Evolutionary conservation across 257 asterid genomes (phyloP), one percentile per base, ranked within the genome.

Genomic region (Paraleonurus japonicus): DNA sequence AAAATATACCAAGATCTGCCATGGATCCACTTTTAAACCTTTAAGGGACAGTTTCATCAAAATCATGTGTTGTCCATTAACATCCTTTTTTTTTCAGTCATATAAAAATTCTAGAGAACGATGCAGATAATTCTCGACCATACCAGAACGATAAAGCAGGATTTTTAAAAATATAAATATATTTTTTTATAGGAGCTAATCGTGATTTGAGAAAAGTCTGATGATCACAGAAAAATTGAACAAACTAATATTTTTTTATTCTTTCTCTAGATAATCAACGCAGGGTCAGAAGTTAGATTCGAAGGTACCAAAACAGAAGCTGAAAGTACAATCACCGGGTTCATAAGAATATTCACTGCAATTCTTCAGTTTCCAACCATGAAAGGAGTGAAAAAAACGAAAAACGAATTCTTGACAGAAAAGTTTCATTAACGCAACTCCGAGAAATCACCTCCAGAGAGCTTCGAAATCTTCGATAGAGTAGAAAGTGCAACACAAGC

Each of bases 371-470:
- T 66, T 61, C 58, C 47, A 63, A 22, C 27, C 28, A 24, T 11
- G 26, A 67, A 17, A 22, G 17, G 5, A 55, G 15, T 7, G 45
- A 23, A 59, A n/a, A 43, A 72, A 17, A 39, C 22, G 10, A 26
- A 39, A 57, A 13, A 45, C 13, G 16, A 11, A 33, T 53, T 35
- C 11, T 24, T 23, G 17, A 24, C 1, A 23, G 24, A 43, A 27
- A 26, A 17, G 4, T n/a, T 22, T 28, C 26, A 37, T 1, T 1
- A 61, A 51, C 20, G 20, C 57, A 39, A 30, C 60, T 58, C 65
- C 33, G 19, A 65, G 27, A 55, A 69, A 79, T 84, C 84, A 80
- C 87, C 82, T 80, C 78, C 53, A 45, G 35, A 28, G 67, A 67
- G 75, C 70, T 70, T 75, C 68, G 70, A 76, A 67, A 35, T 62